These are phyloP conservation scores for Stylonectria norvegica DNA, from an alignment of 2,329 filamentous ascomycete species.

Conservation along the genomic window DNA sequence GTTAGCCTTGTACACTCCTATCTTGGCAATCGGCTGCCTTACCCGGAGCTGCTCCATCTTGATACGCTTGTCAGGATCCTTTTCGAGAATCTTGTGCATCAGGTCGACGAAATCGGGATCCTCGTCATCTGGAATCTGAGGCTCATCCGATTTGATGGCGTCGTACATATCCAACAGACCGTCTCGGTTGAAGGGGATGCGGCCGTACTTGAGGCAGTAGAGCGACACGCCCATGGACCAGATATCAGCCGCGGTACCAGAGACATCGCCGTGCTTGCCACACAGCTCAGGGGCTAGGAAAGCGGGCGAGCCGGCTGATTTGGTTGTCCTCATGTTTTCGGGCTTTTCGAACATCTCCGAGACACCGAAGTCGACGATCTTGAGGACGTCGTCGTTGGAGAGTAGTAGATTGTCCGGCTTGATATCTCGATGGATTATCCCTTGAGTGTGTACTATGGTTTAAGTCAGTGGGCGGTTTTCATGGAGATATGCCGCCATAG, in stretches of 20 bases:
- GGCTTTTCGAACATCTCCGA: conserved; percentile 95
- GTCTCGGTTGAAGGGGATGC: conserved; percentile 77
- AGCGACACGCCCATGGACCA: conserved; percentile 98
- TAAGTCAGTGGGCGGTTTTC: too few species aligned
- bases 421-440: conserved; percentile 93
- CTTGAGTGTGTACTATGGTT: conserved; percentile 76
- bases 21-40: conserved; percentile 34
- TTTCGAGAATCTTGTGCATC: conserved; percentile 71
- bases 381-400: conserved; percentile 87
- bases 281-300: conserved; percentile 94
- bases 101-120: conserved; percentile 71
- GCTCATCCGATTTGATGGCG: conserved; percentile 71
- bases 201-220: conserved; percentile 87
- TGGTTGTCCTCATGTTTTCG: conserved; percentile 82
- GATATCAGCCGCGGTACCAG: conserved; percentile 86
- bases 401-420: conserved; percentile 95
- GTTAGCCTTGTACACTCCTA: conserved; percentile 1
- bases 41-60: conserved; percentile 79
- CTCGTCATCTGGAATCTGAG: conserved; percentile 60
- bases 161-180: conserved; percentile 85
- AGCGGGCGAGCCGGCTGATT: conserved; percentile 90
- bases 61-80: conserved; percentile 79
- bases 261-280: conserved; percentile 80
- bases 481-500: too few species aligned
- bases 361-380: conserved; percentile 97